These are phyloP conservation scores for Dioscorea alata DNA, from an alignment of 106 monocot genomes.

Conservation along the genomic window DNA sequence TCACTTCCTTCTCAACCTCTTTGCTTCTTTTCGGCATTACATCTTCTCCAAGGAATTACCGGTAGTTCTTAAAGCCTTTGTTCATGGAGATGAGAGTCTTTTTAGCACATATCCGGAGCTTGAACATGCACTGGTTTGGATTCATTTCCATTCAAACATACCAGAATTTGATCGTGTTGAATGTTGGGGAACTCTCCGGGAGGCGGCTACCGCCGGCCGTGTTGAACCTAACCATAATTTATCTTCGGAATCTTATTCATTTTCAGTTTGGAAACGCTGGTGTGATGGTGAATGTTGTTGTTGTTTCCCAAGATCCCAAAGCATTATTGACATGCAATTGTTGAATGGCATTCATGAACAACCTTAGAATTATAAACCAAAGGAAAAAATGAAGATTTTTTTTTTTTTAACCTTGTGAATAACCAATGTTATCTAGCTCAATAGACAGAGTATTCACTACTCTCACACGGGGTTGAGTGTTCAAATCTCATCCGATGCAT, in stretches of 20 bases:
- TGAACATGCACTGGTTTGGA: constrained; percentile 75
- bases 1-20: constrained; percentile 78
- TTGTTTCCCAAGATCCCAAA: constrained; percentile 33
- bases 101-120: constrained; percentile 68
- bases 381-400: no score
- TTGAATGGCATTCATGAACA: no score
- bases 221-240: background rate
- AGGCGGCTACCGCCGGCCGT: constrained; percentile 28
- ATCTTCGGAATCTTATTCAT: constrained; percentile 12
- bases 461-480: no score
- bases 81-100: constrained; percentile 67
- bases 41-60: constrained; percentile 90
- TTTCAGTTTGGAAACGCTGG: background rate
- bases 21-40: constrained; percentile 75
- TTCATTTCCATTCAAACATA: constrained; percentile 89
- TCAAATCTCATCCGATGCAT: no score
- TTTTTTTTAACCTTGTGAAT: no score
- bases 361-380: no score
- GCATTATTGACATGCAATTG: no score
- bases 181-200: constrained; percentile 75
- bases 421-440: no score
- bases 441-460: no score
- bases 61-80: constrained; percentile 84
- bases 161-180: constrained; percentile 77
- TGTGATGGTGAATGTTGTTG: constrained; percentile 43